These are phyloP conservation scores for Candida qinlingensis DNA, from an alignment of 805 yeast species.

Conservation along the genomic window DNA sequence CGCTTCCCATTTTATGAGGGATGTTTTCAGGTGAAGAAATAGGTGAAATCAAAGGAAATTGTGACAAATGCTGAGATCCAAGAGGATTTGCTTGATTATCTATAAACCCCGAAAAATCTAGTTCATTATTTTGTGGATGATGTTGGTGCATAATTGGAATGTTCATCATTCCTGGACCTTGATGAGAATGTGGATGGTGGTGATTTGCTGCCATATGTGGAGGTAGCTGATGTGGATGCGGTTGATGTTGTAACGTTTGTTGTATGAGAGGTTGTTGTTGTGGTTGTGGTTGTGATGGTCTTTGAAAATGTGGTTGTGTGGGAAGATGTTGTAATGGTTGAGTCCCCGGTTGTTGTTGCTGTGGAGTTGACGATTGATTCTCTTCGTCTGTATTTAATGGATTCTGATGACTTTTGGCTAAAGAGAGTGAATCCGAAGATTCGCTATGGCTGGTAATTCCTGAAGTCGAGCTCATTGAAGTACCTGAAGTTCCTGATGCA, in stretches of 20 bases:
- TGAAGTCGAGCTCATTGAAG: constrained; percentile 2
- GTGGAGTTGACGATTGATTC: not conserved
- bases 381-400: not conserved
- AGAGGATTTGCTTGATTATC: constrained; percentile 2
- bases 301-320: constrained; percentile 3
- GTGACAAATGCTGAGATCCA: constrained; percentile 4
- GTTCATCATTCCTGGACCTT: constrained; percentile 5
- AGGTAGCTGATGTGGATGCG: not conserved
- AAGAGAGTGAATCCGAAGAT: not conserved
- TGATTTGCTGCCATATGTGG: not conserved
- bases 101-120: constrained; percentile 8
- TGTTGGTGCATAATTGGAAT: constrained; percentile 1
- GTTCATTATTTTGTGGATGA: not conserved
- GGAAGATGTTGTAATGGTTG: constrained; percentile 3
- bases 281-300: constrained; percentile 6
- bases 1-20: not conserved
- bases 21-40: not conserved
- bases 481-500: constrained; percentile 6
- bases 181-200: not conserved
- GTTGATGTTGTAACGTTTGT: constrained; percentile 1
- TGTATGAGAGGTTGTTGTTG: constrained; percentile 5
- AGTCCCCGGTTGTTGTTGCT: not conserved
- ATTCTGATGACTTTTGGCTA: not conserved
- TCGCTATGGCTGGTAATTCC: not conserved
- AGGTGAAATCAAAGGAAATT: constrained; percentile 3